Evolutionary conservation across 2,329 filamentous ascomycete genomes (phyloP), one percentile per base, ranked within the genome.

Genomic region (Albifimbria verrucaria): DNA sequence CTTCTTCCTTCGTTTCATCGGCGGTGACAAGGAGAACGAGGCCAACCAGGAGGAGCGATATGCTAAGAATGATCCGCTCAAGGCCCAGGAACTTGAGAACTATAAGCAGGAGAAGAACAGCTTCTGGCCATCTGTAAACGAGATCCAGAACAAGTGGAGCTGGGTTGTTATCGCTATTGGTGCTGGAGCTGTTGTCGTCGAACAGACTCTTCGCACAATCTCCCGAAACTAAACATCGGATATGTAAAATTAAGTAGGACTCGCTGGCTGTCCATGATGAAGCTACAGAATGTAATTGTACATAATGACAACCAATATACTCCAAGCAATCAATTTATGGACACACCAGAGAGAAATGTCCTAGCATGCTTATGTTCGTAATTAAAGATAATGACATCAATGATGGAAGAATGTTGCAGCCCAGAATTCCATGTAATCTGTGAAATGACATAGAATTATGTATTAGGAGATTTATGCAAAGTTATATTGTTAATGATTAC

Each of bases 21-120:
- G 39, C 7, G 49, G 49, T 25, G 49, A 51, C 24, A 17, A 24
- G 2, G 21, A 51, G 22, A 45, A 45, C 49, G 41, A 45, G 49
- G 49, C 39, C 11, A 4, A 39, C 39, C 49, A 51, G 18, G 49
- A 51, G 39, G 36, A 51, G 17, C 49, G 46, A 24, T 48, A 48
- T 26, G 2, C 44, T 23, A 48, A 48, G 46, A n/a, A 32, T 24
- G 22, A 36, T 20, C 46, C 46, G 21, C 46, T 48, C 46, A 48
- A 48, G 46, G 20, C 17, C 18, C 23, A n/a, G n/a, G 46, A 48
- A 26, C 26, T 48, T 28, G n/a, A 18, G 2, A 7, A 36, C 2
- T 48, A 48, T 26, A 48, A 36, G 46, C n/a, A 48, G 9, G 17
- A 48, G 46, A 48, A 48, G 46, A 48, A 48, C 7, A 48, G 46